These are phyloP conservation scores for Tetrahymena elliotti DNA, from an alignment of 73 alveolate genomes.

Conservation along the genomic window DNA sequence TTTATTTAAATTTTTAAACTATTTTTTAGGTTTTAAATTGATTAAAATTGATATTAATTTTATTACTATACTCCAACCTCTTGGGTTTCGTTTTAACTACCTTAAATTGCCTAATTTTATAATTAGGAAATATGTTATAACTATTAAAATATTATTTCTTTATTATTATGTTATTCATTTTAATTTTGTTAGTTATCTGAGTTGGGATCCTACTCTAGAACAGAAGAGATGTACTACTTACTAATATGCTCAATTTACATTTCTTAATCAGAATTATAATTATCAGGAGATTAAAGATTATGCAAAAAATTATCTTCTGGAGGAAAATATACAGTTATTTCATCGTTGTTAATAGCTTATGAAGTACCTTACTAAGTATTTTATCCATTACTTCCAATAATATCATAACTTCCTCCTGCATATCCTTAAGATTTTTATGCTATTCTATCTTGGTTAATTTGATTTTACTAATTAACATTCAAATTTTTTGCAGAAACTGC, in stretches of 20 bases:
- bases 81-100: neutral
- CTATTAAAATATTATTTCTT: neutral
- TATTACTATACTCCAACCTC: neutral
- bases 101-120: neutral
- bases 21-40: neutral
- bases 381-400: neutral
- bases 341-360: neutral
- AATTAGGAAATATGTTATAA: neutral
- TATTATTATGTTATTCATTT: neutral
- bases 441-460: neutral
- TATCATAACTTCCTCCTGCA: neutral
- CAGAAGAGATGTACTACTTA: neutral
- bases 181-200: neutral
- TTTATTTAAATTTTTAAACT: neutral
- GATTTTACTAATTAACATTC: neutral
- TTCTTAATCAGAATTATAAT: neutral
- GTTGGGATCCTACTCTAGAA: neutral
- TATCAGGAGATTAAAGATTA: neutral
- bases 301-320: neutral
- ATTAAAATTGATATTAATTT: neutral
- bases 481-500: neutral
- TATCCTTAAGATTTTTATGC: neutral
- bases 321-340: neutral
- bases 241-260: neutral
- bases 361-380: neutral